phyloP scores from a whole-genome alignment of 176 grass and related monocot species.

The Zoysia pacifica region DNA sequence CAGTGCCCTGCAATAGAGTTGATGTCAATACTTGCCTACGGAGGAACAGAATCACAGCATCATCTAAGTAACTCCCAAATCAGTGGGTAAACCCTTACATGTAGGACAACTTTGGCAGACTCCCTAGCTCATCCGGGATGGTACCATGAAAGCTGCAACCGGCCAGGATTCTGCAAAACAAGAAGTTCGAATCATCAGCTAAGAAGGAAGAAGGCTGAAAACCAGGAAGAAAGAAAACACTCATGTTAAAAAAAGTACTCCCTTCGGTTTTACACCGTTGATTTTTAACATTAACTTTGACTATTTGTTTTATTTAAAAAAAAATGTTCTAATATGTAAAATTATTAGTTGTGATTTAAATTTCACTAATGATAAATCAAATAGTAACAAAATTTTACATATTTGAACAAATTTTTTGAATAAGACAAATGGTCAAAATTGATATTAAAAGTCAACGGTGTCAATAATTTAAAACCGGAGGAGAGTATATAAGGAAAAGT shows the following conservation, averaged over 20 bases:
- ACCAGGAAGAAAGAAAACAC: background rate
- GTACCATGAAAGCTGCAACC: constrained; percentile 81
- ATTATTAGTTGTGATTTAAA: too few species aligned
- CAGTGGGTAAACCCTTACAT: constrained; percentile 55
- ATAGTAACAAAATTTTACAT: too few species aligned
- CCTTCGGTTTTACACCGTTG: too few species aligned
- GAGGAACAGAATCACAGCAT: background rate
- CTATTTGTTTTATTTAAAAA: too few species aligned
- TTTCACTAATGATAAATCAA: too few species aligned
- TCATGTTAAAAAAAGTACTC: background rate
- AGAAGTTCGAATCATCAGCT: background rate
- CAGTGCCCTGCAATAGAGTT: constrained; percentile 60
- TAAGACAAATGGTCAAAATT: too few species aligned
- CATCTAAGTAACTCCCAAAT: background rate
- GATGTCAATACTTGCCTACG: constrained; percentile 7
- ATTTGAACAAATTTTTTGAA: too few species aligned
- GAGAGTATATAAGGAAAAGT: background rate
- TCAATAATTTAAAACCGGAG: too few species aligned
- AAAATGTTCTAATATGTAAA: too few species aligned
- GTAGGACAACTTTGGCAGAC: constrained; percentile 57
- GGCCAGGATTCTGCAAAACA: constrained; percentile 63
- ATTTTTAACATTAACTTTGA: too few species aligned
- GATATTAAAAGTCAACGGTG: too few species aligned
- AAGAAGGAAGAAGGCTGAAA: background rate
- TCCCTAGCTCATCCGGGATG: constrained; percentile 75